Conservation (phyloP, 306 rosid genomes). For the Cicer arietinum region DNA sequence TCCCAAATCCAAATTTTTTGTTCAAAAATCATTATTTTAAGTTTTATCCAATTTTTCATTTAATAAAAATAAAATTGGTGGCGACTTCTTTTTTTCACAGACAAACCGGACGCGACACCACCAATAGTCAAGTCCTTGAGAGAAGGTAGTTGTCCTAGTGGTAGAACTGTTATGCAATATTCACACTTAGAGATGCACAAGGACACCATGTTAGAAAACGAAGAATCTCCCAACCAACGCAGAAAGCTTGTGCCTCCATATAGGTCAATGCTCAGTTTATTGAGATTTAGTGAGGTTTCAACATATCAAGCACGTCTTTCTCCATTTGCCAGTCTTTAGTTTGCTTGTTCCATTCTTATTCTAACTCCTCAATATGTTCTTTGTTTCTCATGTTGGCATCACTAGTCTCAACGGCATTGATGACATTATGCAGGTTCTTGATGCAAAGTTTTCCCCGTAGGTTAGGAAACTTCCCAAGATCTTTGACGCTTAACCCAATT, state of each 20-base stretch:
- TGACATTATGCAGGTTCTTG: constrained; percentile 1
- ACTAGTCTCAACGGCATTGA: background rate
- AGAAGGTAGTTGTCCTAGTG: constrained; percentile 24
- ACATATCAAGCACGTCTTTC: background rate
- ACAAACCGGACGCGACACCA: too few relatives aligned
- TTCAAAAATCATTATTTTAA: too few relatives aligned
- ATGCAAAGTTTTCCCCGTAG: background rate
- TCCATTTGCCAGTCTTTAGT: background rate
- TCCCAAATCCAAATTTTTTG: too few relatives aligned
- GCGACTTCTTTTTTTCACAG: too few relatives aligned
- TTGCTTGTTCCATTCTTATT: background rate
- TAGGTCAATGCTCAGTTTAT: background rate
- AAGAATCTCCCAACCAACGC: constrained; percentile 22
- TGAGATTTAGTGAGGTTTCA: constrained; percentile 12
- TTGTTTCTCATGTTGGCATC: background rate
- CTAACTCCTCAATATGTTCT: background rate
- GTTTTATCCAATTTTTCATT: too few relatives aligned
- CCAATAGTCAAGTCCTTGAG: too few relatives aligned
- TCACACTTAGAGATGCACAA: background rate
- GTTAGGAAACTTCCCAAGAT: background rate
- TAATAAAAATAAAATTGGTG: too few relatives aligned
- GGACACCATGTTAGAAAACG: constrained; percentile 7
- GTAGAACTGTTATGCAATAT: constrained; percentile 5
- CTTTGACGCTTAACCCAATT: background rate
- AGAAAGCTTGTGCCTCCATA: constrained; percentile 31